Evolutionary conservation across 2,329 filamentous ascomycete genomes (phyloP).

Genomic region (Colletotrichum tanaceti): DNA sequence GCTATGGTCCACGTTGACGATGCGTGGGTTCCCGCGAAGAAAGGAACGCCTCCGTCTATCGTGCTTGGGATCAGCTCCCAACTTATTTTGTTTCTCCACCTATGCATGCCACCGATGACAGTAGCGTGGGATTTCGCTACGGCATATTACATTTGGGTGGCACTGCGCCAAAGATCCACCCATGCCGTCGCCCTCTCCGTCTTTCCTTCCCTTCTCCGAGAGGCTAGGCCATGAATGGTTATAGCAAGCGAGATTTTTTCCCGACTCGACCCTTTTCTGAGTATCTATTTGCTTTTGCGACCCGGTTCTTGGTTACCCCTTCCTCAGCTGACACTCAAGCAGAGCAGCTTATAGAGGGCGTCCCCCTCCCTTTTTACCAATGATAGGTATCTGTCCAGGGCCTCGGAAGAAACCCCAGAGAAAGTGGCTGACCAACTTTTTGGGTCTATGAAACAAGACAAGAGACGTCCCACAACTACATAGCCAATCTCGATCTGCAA

Average conservation of each 20-base stretch:
- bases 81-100: background rate
- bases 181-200: background rate
- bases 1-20: background rate
- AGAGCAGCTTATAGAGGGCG: background rate
- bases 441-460: constrained; percentile 24
- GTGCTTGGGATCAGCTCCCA: background rate
- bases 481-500: no score
- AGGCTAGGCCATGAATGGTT: constrained; percentile 26
- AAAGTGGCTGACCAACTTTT: constrained; percentile 6
- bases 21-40: background rate
- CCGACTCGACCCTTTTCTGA: background rate
- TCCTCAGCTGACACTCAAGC: constrained; percentile 1
- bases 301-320: background rate
- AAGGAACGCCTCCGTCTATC: background rate
- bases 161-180: background rate
- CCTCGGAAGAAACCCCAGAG: background rate
- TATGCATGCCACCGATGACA: constrained; percentile 1
- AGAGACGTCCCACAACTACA: background rate
- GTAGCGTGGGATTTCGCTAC: background rate
- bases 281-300: background rate
- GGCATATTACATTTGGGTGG: background rate
- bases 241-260: constrained; percentile 21
- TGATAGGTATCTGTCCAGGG: constrained; percentile 24
- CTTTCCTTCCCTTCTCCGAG: background rate
- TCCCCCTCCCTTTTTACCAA: constrained; percentile 1